Evolutionary conservation across 768 basidiomycete species (phyloP).

Genomic region (Pulveroboletus sp.): DNA sequence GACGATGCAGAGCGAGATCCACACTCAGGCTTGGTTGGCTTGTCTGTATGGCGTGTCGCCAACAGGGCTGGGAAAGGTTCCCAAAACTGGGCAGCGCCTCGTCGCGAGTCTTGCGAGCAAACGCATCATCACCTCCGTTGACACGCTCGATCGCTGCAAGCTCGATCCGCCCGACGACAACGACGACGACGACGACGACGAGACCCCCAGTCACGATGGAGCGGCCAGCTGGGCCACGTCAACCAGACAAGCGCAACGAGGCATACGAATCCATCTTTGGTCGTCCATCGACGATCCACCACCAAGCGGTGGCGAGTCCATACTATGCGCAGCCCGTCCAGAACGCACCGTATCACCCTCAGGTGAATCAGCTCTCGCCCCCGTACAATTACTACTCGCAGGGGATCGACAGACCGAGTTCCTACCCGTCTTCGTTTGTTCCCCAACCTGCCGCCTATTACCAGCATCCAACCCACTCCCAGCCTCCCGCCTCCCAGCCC

Average conservation of each 20-base stretch:
- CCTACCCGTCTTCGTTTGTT: slow-evolving; percentile 38
- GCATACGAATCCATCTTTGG: slow-evolving; percentile 90
- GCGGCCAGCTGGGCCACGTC: slow-evolving; percentile 55
- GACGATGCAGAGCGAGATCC: slow-evolving; percentile 3
- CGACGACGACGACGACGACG: background rate
- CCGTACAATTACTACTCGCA: slow-evolving; percentile 38
- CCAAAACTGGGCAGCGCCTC: slow-evolving; percentile 20
- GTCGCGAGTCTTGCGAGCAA: slow-evolving; percentile 13
- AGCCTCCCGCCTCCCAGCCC: slow-evolving; percentile 30
- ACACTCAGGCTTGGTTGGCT: background rate
- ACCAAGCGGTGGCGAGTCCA: slow-evolving; percentile 27
- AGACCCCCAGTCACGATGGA: slow-evolving; percentile 36
- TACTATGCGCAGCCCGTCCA: slow-evolving; percentile 17
- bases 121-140: slow-evolving; percentile 2
- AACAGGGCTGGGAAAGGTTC: slow-evolving; percentile 10
- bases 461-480: slow-evolving; percentile 30
- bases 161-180: background rate
- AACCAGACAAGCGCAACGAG: slow-evolving; percentile 66
- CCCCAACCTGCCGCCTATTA: slow-evolving; percentile 24
- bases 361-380: slow-evolving; percentile 31
- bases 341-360: slow-evolving; percentile 17
- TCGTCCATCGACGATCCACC: slow-evolving; percentile 58
- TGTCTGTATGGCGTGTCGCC: background rate
- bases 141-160: slow-evolving; percentile 7
- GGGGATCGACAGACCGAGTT: slow-evolving; percentile 44